phyloP scores from a whole-genome alignment of 208 protist genomes.

The Crithidia fasciculata region DNA sequence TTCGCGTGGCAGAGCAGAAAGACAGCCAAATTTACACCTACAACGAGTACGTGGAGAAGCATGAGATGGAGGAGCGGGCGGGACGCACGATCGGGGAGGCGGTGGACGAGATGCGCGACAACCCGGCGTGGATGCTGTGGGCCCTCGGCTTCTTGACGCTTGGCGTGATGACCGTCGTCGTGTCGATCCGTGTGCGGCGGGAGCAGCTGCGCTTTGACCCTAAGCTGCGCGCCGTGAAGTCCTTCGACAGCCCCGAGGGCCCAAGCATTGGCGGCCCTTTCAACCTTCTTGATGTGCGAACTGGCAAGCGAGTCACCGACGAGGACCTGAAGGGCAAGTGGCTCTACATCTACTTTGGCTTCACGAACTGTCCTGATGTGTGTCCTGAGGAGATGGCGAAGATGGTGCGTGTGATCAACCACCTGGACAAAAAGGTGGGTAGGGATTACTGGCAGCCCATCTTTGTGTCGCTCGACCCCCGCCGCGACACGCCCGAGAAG shows the following conservation, averaged over 20 bases:
- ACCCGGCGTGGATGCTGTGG: slow-evolving; percentile 85
- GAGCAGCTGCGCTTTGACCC: slow-evolving; percentile 87
- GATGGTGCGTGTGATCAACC: slow-evolving; percentile 83
- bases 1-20: slow-evolving; percentile 73
- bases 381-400: slow-evolving; percentile 96
- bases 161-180: slow-evolving; percentile 64
- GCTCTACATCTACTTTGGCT: slow-evolving; percentile 97
- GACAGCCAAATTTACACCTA: slow-evolving; percentile 83
- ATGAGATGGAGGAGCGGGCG: slow-evolving; percentile 59
- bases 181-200: slow-evolving; percentile 76
- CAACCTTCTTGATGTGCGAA: slow-evolving; percentile 58
- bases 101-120: slow-evolving; percentile 70
- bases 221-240: slow-evolving; percentile 68
- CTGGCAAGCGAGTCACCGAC: slow-evolving; percentile 69
- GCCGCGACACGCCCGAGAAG: slow-evolving; percentile 83
- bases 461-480: slow-evolving; percentile 95
- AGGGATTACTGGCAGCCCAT: slow-evolving; percentile 89
- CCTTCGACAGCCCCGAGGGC: slow-evolving; percentile 71
- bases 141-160: slow-evolving; percentile 56
- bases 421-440: slow-evolving; percentile 80
- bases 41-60: slow-evolving; percentile 80
- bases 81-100: slow-evolving; percentile 45
- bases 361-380: slow-evolving; percentile 97
- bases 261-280: slow-evolving; percentile 84
- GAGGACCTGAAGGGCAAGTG: slow-evolving; percentile 91